phyloP scores from a whole-genome alignment of 2,329 filamentous ascomycete genomes.

The Epicoccum sorghinum region DNA sequence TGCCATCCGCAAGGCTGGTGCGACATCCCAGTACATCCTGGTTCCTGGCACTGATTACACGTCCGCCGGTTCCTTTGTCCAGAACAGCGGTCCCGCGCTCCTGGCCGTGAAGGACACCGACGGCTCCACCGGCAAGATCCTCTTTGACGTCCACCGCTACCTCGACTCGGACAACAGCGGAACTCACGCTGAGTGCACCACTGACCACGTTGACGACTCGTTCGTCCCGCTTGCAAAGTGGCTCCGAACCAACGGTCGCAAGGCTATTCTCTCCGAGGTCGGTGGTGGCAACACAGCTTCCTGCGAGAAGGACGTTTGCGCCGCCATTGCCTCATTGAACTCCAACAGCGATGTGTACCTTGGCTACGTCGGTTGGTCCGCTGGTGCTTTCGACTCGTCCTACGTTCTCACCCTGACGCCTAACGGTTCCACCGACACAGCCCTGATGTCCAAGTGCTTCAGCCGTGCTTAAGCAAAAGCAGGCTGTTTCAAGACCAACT shows the following conservation, averaged over 20 bases:
- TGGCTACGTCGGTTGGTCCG: constrained; percentile 39
- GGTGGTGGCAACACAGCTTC: constrained; percentile 48
- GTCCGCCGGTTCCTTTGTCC: constrained; percentile 32
- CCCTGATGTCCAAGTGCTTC: constrained; percentile 7
- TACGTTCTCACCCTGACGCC: constrained; percentile 38
- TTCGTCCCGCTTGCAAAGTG: constrained; percentile 47
- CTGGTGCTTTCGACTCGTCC: constrained; percentile 34
- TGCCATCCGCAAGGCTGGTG: constrained; percentile 69
- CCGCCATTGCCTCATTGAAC: constrained; percentile 18
- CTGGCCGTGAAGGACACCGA: constrained; percentile 64
- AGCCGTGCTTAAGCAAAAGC: constrained; percentile 1
- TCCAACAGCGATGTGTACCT: constrained; percentile 39
- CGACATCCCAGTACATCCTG: constrained; percentile 67
- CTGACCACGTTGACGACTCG: constrained; percentile 39
- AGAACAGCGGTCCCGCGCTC: constrained; percentile 53
- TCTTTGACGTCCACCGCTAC: constrained; percentile 53
- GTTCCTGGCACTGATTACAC: constrained; percentile 68
- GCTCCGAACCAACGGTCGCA: constrained; percentile 45
- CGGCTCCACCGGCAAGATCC: constrained; percentile 61
- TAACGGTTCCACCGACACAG: constrained; percentile 2
- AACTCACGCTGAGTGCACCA: constrained; percentile 35
- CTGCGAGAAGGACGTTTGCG: constrained; percentile 44
- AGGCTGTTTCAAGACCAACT: background rate
- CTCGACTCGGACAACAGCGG: constrained; percentile 50
- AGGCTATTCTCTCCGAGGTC: constrained; percentile 51